Evolutionary conservation across 352 stramenopile genomes (phyloP).

Genomic region (Phytophthora crassamura): DNA sequence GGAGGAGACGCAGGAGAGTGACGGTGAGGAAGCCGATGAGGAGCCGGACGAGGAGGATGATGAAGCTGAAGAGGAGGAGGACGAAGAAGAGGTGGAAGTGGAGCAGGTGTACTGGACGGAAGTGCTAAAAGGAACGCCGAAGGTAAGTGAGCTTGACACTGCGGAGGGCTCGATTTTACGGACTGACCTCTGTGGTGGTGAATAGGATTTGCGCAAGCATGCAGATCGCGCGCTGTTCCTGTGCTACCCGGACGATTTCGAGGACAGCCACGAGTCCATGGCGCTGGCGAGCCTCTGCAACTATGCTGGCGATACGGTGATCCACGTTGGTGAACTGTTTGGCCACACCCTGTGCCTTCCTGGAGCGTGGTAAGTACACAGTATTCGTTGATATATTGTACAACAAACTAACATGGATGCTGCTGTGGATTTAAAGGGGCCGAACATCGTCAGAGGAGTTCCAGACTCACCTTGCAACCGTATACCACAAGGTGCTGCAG

Average conservation of each 20-base stretch:
- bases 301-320: constrained; percentile 91
- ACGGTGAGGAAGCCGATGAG: constrained; percentile 39
- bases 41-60: constrained; percentile 34
- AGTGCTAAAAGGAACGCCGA: constrained; percentile 72
- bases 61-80: constrained; percentile 35
- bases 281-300: constrained; percentile 90
- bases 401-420: not conserved
- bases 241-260: constrained; percentile 95
- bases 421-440: constrained; percentile 58
- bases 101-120: constrained; percentile 90
- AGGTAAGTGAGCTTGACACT: constrained; percentile 37
- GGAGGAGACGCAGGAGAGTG: constrained; percentile 33
- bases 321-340: constrained; percentile 95
- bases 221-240: constrained; percentile 90
- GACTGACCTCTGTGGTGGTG: not conserved
- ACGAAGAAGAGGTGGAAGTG: constrained; percentile 78
- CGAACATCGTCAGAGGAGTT: constrained; percentile 93
- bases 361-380: constrained; percentile 72
- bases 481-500: constrained; percentile 95
- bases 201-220: constrained; percentile 73
- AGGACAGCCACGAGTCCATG: constrained; percentile 90
- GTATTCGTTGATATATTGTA: not conserved
- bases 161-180: not conserved
- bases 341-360: constrained; percentile 89
- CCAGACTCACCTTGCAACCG: constrained; percentile 87